Evolutionary conservation across 2,329 filamentous ascomycete genomes (phyloP).

Genomic region (Delphinella strobiligena): DNA sequence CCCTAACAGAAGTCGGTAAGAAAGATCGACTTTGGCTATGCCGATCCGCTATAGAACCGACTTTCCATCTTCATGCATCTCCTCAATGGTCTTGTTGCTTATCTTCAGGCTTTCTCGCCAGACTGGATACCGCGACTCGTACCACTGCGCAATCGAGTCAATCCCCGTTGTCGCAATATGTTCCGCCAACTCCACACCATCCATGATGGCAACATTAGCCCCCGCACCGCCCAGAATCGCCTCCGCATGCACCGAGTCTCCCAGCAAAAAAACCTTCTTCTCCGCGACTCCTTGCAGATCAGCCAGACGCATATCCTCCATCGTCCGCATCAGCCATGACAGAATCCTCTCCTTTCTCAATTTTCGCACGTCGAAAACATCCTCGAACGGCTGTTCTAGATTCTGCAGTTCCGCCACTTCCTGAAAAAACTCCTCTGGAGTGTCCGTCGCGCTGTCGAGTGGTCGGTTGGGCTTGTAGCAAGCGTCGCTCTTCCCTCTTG

Average conservation of each 20-base stretch:
- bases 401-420: constrained; percentile 19
- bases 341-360: constrained; percentile 24
- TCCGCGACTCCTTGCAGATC: constrained; percentile 15
- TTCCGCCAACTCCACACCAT: constrained; percentile 24
- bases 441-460: constrained; percentile 19
- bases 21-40: too few species aligned
- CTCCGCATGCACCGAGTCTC: constrained; percentile 28
- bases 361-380: constrained; percentile 20
- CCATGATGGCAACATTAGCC: constrained; percentile 28
- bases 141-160: constrained; percentile 12
- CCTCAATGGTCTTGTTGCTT: constrained; percentile 14
- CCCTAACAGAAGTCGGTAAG: too few species aligned
- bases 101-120: constrained; percentile 15
- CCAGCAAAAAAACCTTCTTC: constrained; percentile 21
- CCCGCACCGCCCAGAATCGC: constrained; percentile 29
- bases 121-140: constrained; percentile 9
- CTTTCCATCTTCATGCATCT: constrained; percentile 10
- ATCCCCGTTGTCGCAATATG: constrained; percentile 13
- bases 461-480: constrained; percentile 24
- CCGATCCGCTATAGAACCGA: background rate
- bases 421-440: constrained; percentile 23
- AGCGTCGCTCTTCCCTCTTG: constrained; percentile 16
- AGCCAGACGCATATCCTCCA: constrained; percentile 11
- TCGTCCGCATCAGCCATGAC: constrained; percentile 31
- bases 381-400: constrained; percentile 20